Conservation (phyloP, 805 yeast species). For the Candida tammaniensis region DNA sequence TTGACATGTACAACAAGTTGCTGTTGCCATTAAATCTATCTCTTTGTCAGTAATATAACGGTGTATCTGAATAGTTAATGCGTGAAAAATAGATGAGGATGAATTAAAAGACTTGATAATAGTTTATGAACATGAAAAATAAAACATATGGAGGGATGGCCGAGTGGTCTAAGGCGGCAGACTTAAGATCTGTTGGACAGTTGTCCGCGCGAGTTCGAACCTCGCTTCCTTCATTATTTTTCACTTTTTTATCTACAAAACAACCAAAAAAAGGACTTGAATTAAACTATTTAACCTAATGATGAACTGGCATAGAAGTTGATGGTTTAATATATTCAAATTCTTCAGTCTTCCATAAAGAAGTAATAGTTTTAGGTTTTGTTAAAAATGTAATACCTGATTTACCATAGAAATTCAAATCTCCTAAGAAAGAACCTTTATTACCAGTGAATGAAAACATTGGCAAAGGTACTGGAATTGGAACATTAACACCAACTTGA, state of each 20-base stretch:
- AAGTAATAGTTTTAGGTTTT: slow-evolving; percentile 71
- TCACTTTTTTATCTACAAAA: slow-evolving; percentile 6
- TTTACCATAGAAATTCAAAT: slow-evolving; percentile 76
- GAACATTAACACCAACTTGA: slow-evolving; percentile 75
- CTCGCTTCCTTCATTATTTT: slow-evolving; percentile 48
- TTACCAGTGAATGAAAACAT: slow-evolving; percentile 80
- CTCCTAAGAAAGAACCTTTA: slow-evolving; percentile 74
- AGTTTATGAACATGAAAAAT: background rate
- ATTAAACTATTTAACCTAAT: slow-evolving; percentile 18
- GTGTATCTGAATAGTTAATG: no score
- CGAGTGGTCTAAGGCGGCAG: slow-evolving; percentile 54
- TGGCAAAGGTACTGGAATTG: slow-evolving; percentile 79
- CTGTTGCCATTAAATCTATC: slow-evolving; percentile 9
- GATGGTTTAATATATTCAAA: slow-evolving; percentile 50
- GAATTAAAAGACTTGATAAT: no score
- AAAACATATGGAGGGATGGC: slow-evolving; percentile 42
- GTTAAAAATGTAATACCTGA: slow-evolving; percentile 72
- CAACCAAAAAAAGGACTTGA: background rate
- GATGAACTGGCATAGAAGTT: slow-evolving; percentile 68
- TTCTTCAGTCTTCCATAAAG: slow-evolving; percentile 59
- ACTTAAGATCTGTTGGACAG: slow-evolving; percentile 49
- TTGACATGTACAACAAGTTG: slow-evolving; percentile 13
- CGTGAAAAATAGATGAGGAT: background rate
- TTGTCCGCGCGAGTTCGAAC: slow-evolving; percentile 55
- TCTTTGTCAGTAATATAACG: no score